Evolutionary conservation across 306 rosid genomes (phyloP).

Genomic region (Acacia crassicarpa): DNA sequence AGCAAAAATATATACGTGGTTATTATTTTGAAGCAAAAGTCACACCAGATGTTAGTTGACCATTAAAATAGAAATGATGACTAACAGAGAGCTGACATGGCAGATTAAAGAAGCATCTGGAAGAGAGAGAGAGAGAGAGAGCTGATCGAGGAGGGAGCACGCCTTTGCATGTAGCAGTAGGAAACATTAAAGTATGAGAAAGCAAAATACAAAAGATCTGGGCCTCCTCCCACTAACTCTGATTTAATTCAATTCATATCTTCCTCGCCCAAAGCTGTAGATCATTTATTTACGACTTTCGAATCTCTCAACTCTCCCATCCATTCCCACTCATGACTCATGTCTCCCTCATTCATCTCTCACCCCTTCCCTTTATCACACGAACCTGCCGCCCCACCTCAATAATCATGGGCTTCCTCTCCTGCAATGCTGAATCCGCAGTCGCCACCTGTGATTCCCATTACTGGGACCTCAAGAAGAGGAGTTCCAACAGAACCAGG

Average conservation of each 20-base stretch:
- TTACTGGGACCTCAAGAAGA: slow-evolving; percentile 51
- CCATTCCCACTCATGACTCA: slow-evolving; percentile 27
- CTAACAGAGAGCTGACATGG: too few species aligned
- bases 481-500: not conserved
- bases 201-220: slow-evolving; percentile 22
- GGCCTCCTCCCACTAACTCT: not conserved
- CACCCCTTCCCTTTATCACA: not conserved
- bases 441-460: slow-evolving; percentile 68
- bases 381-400: too few species aligned
- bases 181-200: slow-evolving; percentile 19
- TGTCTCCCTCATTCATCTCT: slow-evolving; percentile 31
- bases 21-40: too few species aligned
- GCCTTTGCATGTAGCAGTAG: slow-evolving; percentile 55
- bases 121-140: too few species aligned
- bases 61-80: too few species aligned
- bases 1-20: too few species aligned
- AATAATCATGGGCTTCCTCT: slow-evolving; percentile 56
- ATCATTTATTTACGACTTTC: slow-evolving; percentile 49
- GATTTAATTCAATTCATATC: slow-evolving; percentile 16
- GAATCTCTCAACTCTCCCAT: not conserved
- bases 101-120: too few species aligned
- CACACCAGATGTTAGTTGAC: too few species aligned
- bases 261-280: slow-evolving; percentile 36
- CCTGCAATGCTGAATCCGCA: slow-evolving; percentile 80
- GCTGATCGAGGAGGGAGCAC: slow-evolving; percentile 31